Base-by-base conservation (phyloP, 2,329 filamentous ascomycete species). In the Xylaria arbuscula region DNA sequence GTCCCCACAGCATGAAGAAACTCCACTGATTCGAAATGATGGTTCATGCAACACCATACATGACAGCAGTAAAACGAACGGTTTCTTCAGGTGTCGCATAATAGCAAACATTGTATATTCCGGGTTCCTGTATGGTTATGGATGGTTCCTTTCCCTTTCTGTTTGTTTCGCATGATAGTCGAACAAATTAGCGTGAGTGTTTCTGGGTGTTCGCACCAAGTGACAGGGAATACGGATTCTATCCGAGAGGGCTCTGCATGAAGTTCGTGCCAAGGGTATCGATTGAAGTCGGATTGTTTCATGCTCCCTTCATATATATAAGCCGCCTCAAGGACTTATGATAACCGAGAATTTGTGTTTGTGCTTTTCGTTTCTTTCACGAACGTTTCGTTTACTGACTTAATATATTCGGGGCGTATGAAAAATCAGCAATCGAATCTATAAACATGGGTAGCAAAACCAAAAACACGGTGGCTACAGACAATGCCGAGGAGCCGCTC, bases 21-120 rank as follows among this genome's bases (percentile, higher is more conserved):
- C 64, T 53, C 64, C 64, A 57, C 64, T 17, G 32, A 24, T 11
- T 56, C 34, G 57, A 67, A 67, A 67, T 67, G 65, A 67, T 36
- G 59, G 38, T 62, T 67, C 59, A 67, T 67, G 65, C 64, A 28
- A 38, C 24, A 57, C 45, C 60, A 5, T 40, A 32, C 34, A 22
- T 1, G 9, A n/a, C 34, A 10, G 24, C 3, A 1, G 17, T 3
- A 6, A 48, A 57, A 64, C 51, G 51, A 40, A 40, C 7, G 32
- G 24, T 56, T 64, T 24, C 51, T 22, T 13, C 2, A 15, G 57
- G 11, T 2, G 22, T 57, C 24, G 13, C 61, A 64, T 40, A 48
- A 40, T 51, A 50, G 15, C 36, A 28, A 42, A 34, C 48, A 36
- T 22, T 13, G 22, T 54, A 17, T 36, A 8, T 28, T 36, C 22